Percentiles rank a stretch among this genome's conserved stretches.
phyloP scores from a whole-genome alignment of 2,329 filamentous ascomycete genomes.

The Penicillium sp. region DNA sequence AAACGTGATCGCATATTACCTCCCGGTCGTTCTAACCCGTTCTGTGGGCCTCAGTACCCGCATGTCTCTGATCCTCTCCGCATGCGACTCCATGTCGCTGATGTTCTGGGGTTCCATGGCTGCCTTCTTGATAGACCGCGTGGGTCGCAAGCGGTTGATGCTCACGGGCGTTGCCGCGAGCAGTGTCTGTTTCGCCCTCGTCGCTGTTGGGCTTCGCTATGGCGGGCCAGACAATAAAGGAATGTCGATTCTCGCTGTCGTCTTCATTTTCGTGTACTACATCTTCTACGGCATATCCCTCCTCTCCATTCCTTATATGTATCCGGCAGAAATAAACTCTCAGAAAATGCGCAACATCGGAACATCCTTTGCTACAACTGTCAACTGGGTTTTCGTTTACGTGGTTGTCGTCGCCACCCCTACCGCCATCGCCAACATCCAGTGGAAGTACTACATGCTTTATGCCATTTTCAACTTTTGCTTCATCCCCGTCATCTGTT shows the following conservation, averaged over 20 bases:
- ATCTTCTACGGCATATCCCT: slow-evolving; percentile 14
- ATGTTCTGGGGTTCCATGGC: slow-evolving; percentile 29
- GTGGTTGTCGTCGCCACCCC: slow-evolving; percentile 22
- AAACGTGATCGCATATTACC: slow-evolving; percentile 22
- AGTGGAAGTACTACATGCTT: slow-evolving; percentile 56
- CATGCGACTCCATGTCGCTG: slow-evolving; percentile 11
- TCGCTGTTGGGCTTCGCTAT: slow-evolving; percentile 42
- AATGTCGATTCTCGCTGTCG: slow-evolving; percentile 44
- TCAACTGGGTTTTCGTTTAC: slow-evolving; percentile 15
- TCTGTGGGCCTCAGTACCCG: slow-evolving; percentile 14
- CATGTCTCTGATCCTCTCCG: slow-evolving; percentile 17
- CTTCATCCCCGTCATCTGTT: slow-evolving; percentile 26
- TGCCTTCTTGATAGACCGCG: slow-evolving; percentile 47
- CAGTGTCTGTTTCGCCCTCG: slow-evolving; percentile 47
- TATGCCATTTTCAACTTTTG: slow-evolving; percentile 39
- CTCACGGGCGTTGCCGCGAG: slow-evolving; percentile 44
- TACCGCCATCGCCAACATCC: slow-evolving; percentile 39
- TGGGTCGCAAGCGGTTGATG: slow-evolving; percentile 46
- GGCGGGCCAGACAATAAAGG: slow-evolving; percentile 39
- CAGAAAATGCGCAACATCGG: slow-evolving; percentile 17
- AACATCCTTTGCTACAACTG: slow-evolving; percentile 8
- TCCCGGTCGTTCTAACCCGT: slow-evolving; percentile 16
- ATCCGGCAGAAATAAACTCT: slow-evolving; percentile 22
- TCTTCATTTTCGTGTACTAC: slow-evolving; percentile 36
- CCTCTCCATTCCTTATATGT: slow-evolving; percentile 20